Evolutionary conservation across 2,329 filamentous ascomycete species (phyloP), one percentile per base, ranked within the genome.

Genomic region (Chaetomiaceae sp.): DNA sequence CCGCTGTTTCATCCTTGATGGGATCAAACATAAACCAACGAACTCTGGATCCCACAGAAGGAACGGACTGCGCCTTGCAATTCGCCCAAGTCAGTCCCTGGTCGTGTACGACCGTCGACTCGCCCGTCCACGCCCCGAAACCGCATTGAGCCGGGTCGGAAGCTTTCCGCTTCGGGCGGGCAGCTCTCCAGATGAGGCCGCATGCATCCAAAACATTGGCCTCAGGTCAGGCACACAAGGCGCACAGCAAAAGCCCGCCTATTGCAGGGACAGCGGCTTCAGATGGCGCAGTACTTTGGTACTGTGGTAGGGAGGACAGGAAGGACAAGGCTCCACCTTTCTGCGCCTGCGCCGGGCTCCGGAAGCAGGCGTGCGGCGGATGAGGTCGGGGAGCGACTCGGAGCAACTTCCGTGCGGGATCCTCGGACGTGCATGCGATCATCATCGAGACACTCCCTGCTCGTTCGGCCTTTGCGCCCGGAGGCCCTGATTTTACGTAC

Each of bases 241-340:
- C 43, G 34, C 43, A 34, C 39, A 27, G 6, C n/a, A n/a, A n/a
- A n/a, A n/a, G n/a, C n/a, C 29, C 36, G 15, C 18, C 32, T 38
- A 50, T 47, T 53, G 48, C 42, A 11, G 18, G 34, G 20, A 38
- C n/a, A n/a, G n/a, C n/a, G n/a, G n/a, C n/a, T n/a, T n/a, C n/a
- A n/a, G n/a, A n/a, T n/a, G n/a, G n/a, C n/a, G n/a, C n/a, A n/a
- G n/a, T n/a, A n/a, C n/a, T n/a, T 30, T n/a, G 42, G 48, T 43
- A 26, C 41, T 19, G 48, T 39, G 35, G 42, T 19, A 47, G 33
- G 24, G 18, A 38, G 22, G 27, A 24, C 30, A 45, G 34, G 46
- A 36, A 38, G 37, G 42, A 44, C 42, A 22, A 38, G 19, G 12
- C 32, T n/a, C 38, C 30, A 47, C 20, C 15, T 9, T 24, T 5